Evolutionary conservation across 768 basidiomycete species (phyloP), one percentile per base, ranked within the genome.

Genomic region (Leccinum imitatum): DNA sequence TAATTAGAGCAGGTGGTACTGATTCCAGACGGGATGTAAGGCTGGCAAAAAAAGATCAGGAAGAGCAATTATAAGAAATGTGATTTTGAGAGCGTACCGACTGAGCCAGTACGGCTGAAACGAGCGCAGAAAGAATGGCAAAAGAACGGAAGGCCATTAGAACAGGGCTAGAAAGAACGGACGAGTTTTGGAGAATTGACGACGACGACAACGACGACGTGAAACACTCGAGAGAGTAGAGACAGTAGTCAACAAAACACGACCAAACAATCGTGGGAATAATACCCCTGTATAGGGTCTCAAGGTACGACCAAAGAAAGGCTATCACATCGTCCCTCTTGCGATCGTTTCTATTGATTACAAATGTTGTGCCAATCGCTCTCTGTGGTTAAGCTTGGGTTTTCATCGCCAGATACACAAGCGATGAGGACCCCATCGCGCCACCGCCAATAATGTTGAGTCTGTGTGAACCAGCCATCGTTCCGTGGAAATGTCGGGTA

Each of bases 21-120:
- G 67, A 93, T 85, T 56, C 77, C 82, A 14, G 83, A 59, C n/a
- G 93, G 93, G 70, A 95, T 87, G 66, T 86, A 77, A 11, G 85
- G 73, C 48, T 78, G 69, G 41, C 2, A 75, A 23, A n/a, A 25
- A 4, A 58, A 17, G 66, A 59, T 66, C 66, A 66, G 50, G 3
- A 31, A 1, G 31, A 19, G 17, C 21, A 9, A n/a, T 2, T 39
- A 19, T 10, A 15, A 19, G 50, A 7, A 4, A 1, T 6, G n/a
- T 2, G 11, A 44, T 8, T 23, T 5, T 5, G n/a, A 55, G 6
- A 55, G 3, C 73, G 50, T 67, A 83, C 82, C 60, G 79, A 76
- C 76, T 82, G 80, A 9, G 84, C 87, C 60, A 83, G 64, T 9
- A 74, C 86, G 19, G 76, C 77, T 21, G 84, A 68, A n/a, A 81